Percentiles rank a stretch among this genome's conserved stretches.
Conservation (phyloP, 371 early-diverging fungal genomes). For the Mortierella sp. region DNA sequence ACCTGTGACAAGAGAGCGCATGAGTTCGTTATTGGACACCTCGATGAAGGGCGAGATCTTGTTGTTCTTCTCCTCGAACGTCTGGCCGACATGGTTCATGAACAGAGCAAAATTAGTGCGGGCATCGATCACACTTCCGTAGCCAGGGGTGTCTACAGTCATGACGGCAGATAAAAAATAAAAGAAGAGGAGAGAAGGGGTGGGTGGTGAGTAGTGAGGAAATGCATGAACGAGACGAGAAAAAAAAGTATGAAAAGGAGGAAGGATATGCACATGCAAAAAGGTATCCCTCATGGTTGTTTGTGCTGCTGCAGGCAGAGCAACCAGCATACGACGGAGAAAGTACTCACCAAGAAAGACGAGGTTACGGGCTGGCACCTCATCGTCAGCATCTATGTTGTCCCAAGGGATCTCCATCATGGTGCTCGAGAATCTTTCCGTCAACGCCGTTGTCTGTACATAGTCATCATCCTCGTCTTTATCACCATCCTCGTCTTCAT, state of each 20-base stretch:
- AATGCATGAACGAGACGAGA: neutral
- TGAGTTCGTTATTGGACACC: constrained; percentile 50
- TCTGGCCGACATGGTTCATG: constrained; percentile 43
- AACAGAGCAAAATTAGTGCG: constrained; percentile 50
- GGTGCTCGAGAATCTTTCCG: constrained; percentile 58
- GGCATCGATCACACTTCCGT: constrained; percentile 52
- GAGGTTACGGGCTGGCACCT: constrained; percentile 58
- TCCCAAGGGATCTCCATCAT: constrained; percentile 53
- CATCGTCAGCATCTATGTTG: constrained; percentile 60
- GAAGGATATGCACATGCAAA: constrained; percentile 6
- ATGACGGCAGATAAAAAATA: neutral
- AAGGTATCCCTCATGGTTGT: too few species aligned
- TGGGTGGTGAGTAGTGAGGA: neutral
- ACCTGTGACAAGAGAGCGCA: constrained; percentile 58
- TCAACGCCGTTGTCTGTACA: constrained; percentile 37
- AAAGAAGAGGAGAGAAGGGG: neutral
- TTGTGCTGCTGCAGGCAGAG: neutral
- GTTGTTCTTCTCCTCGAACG: constrained; percentile 55
- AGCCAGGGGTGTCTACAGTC: constrained; percentile 47
- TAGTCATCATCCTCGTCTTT: constrained; percentile 35
- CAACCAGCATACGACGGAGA: neutral
- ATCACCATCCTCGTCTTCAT: constrained; percentile 13
- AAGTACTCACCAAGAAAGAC: constrained; percentile 55
- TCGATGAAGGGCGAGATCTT: constrained; percentile 48
- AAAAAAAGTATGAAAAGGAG: neutral